Conservation (phyloP, 768 basidiomycete species). For the Coprinopsis sp. region DNA sequence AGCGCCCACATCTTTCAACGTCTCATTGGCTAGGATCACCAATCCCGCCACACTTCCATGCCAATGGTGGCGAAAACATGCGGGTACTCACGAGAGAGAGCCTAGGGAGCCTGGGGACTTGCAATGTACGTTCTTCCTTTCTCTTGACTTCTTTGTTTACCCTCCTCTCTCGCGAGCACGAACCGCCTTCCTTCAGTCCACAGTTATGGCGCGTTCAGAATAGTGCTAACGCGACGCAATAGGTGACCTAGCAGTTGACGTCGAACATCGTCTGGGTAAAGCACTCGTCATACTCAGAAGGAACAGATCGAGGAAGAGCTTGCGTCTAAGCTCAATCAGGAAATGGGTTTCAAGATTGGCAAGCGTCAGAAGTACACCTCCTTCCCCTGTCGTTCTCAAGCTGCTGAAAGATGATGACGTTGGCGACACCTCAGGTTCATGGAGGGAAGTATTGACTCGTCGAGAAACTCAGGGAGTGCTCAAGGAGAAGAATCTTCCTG, state of each 20-base stretch:
- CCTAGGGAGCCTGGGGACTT: conserved; percentile 94
- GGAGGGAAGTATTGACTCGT: conserved; percentile 93
- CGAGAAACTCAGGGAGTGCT: conserved; percentile 87
- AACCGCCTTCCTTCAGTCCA: no score
- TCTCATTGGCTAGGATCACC: conserved; percentile 86
- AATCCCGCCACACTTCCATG: conserved; percentile 77
- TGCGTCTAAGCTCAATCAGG: conserved; percentile 88
- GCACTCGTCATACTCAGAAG: conserved; percentile 92
- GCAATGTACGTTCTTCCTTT: no score
- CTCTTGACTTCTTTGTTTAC: no score
- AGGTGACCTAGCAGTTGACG: conserved; percentile 77
- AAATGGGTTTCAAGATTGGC: conserved; percentile 92
- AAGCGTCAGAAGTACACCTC: conserved; percentile 92
- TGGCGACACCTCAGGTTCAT: conserved; percentile 91
- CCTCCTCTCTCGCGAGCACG: no score
- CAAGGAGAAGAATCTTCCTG: conserved; percentile 79
- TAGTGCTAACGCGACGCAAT: no score
- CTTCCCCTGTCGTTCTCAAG: no score
- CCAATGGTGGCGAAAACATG: conserved; percentile 91
- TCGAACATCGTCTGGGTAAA: conserved; percentile 87
- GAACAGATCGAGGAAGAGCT: conserved; percentile 96
- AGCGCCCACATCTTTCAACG: conserved; percentile 55
- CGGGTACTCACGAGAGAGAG: conserved; percentile 96
- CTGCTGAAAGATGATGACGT: no score
- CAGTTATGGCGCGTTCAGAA: no score